phyloP scores from a whole-genome alignment of 768 basidiomycete species.

The Tulasnella sp. region DNA sequence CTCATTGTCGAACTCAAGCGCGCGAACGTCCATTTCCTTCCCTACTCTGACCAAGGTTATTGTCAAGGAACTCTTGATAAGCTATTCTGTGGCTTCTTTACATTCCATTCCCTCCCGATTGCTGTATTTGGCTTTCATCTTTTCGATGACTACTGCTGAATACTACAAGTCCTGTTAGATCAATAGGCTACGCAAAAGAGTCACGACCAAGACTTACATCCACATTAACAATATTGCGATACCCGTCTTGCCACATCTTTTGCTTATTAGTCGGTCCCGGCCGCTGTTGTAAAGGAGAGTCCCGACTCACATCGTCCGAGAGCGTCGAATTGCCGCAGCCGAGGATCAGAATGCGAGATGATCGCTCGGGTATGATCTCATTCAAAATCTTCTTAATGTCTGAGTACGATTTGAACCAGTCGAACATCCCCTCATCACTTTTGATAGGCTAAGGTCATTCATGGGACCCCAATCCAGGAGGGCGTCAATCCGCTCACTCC shows the following conservation, averaged over 20 bases:
- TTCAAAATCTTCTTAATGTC: conserved; percentile 56
- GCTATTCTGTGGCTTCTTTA: neutral
- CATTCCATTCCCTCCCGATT: conserved; percentile 56
- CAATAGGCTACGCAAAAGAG: neutral
- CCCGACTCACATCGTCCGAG: conserved; percentile 51
- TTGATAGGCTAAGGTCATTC: neutral
- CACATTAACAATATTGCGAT: conserved; percentile 64
- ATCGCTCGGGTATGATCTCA: conserved; percentile 49
- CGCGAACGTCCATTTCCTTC: conserved; percentile 75
- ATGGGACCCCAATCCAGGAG: neutral
- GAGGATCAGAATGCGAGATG: conserved; percentile 58
- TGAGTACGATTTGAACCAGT: conserved; percentile 79
- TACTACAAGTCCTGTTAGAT: conserved; percentile 37
- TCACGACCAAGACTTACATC: conserved; percentile 43
- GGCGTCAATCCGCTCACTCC: conserved; percentile 33
- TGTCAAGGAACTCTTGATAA: neutral
- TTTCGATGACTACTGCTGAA: conserved; percentile 59
- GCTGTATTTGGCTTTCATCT: conserved; percentile 51
- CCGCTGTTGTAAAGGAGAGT: neutral
- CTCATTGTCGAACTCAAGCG: conserved; percentile 45
- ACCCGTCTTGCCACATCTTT: conserved; percentile 83
- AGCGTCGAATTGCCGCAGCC: conserved; percentile 69
- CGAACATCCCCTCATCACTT: conserved; percentile 54
- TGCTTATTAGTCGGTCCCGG: neutral
- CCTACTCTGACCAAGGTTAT: conserved; percentile 31